Evolutionary conservation across 2,329 filamentous ascomycete species (phyloP).

Genomic region (Knufia fluminis): DNA sequence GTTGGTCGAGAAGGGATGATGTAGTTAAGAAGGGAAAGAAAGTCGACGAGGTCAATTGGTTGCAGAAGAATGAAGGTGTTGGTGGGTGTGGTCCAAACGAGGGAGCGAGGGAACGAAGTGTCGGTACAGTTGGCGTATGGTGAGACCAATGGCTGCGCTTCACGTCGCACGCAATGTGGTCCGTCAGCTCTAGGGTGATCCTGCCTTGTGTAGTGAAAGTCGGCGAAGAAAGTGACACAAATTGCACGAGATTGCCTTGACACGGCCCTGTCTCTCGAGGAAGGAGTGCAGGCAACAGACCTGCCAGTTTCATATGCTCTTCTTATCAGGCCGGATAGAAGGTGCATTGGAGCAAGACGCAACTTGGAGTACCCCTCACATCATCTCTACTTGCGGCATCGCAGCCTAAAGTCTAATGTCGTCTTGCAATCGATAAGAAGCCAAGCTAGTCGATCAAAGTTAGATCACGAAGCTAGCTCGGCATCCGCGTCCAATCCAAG

Average conservation of each 20-base stretch:
- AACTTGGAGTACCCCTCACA: conserved; percentile 3
- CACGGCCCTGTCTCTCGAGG: background rate
- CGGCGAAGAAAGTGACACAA: background rate
- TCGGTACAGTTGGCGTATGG: background rate
- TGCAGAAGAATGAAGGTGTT: background rate
- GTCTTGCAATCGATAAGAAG: background rate
- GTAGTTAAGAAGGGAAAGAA: background rate
- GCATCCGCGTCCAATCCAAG: no score
- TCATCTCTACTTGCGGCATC: background rate
- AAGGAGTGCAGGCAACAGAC: background rate
- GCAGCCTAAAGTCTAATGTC: conserved; percentile 4
- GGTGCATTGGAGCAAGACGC: background rate
- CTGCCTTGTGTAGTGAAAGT: background rate
- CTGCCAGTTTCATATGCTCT: background rate
- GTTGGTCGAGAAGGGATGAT: background rate
- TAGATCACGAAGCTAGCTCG: no score
- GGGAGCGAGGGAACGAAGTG: background rate
- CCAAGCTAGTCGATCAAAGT: conserved; percentile 3
- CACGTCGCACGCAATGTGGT: conserved; percentile 5
- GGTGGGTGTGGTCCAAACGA: background rate
- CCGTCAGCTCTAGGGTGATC: background rate
- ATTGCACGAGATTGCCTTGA: background rate
- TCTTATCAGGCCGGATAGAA: no score
- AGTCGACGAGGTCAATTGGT: background rate
- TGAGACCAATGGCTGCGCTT: conserved; percentile 2